These are phyloP conservation scores for Camelina hispida DNA, from an alignment of 345 rosid species.

Conservation along the genomic window DNA sequence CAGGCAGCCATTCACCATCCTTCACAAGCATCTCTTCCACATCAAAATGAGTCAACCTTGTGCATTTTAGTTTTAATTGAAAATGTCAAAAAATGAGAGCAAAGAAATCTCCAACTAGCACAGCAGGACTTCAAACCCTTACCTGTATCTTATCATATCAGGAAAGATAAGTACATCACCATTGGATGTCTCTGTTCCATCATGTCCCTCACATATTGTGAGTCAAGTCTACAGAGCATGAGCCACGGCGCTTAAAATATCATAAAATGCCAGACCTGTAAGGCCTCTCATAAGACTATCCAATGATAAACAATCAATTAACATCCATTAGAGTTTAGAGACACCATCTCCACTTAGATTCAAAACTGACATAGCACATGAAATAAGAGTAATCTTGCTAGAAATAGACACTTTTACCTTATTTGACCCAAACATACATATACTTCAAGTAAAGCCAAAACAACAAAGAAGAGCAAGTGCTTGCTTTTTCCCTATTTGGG, in stretches of 20 bases:
- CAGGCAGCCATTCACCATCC: slow-evolving; percentile 92
- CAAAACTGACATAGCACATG: slow-evolving; percentile 1
- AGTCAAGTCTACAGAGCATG: slow-evolving; percentile 68
- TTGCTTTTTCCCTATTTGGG: not conserved
- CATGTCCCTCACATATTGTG: slow-evolving; percentile 97
- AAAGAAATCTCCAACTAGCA: slow-evolving; percentile 13
- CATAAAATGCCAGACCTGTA: no score
- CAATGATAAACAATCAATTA: slow-evolving; percentile 4
- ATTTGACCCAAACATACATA: slow-evolving; percentile 17
- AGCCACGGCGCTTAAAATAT: no score
- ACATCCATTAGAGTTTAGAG: slow-evolving; percentile 9
- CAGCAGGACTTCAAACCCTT: slow-evolving; percentile 14
- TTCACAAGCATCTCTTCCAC: slow-evolving; percentile 98
- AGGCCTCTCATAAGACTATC: no score
- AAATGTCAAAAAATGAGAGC: slow-evolving; percentile 22
- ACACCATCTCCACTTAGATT: slow-evolving; percentile 3
- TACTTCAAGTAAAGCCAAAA: slow-evolving; percentile 8
- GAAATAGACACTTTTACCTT: slow-evolving; percentile 15
- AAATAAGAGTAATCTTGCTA: no score
- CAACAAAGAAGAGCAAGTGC: not conserved
- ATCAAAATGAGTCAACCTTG: slow-evolving; percentile 98
- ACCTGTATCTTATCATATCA: slow-evolving; percentile 99
- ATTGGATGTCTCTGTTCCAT: slow-evolving; percentile 95
- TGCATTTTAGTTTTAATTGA: slow-evolving; percentile 49
- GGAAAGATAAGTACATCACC: slow-evolving; percentile 98